Conservation (phyloP, 2,329 filamentous ascomycete species). For the Rutstroemia sp. region DNA sequence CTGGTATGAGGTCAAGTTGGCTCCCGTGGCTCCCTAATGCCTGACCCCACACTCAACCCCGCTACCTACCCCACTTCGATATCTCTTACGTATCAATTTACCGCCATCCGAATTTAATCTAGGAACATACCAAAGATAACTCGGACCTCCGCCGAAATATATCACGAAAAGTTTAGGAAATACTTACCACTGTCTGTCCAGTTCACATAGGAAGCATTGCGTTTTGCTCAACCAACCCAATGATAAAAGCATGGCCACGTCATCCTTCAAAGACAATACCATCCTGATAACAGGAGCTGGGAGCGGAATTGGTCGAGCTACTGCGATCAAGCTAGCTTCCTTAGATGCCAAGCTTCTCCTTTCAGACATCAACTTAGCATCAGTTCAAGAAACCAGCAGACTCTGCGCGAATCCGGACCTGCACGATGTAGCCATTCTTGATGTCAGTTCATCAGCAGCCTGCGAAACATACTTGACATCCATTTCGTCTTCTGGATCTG, state of each 20-base stretch:
- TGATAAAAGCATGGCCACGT: background rate
- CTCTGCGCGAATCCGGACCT: conserved; percentile 1
- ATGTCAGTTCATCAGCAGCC: background rate
- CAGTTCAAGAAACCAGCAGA: conserved; percentile 15
- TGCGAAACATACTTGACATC: conserved; percentile 17
- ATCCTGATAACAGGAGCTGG: conserved; percentile 27
- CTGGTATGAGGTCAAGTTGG: too few species aligned
- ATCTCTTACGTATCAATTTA: too few species aligned
- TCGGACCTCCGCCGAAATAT: too few species aligned
- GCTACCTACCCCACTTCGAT: too few species aligned
- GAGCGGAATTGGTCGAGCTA: conserved; percentile 25
- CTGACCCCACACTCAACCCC: too few species aligned
- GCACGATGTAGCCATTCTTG: background rate
- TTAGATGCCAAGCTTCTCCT: conserved; percentile 25
- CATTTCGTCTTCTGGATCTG: conserved; percentile 9
- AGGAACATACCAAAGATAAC: too few species aligned
- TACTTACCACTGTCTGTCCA: too few species aligned
- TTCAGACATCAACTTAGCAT: conserved; percentile 24
- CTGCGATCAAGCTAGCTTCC: conserved; percentile 23
- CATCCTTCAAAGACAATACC: conserved; percentile 15
- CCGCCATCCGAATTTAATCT: too few species aligned
- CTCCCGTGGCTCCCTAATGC: too few species aligned
- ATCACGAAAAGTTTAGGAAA: too few species aligned
- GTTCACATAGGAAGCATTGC: too few species aligned
- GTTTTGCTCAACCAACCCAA: background rate